Base-by-base conservation (phyloP, 2,329 filamentous ascomycete species). In the Pseudogymnoascus pannorum region DNA sequence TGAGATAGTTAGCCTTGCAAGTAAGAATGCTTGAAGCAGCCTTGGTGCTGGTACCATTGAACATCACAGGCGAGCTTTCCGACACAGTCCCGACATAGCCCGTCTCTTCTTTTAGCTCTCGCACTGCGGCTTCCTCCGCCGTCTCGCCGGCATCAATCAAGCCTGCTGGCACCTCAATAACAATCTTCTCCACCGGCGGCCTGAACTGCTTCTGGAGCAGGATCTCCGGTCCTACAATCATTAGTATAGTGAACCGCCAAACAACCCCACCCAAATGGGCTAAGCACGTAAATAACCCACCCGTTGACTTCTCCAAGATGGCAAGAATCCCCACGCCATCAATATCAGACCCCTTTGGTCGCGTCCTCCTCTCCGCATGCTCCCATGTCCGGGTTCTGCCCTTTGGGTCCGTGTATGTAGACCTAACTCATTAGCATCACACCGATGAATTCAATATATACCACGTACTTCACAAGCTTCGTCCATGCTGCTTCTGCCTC, bases 271-370 rank as follows among this genome's bases (percentile, higher is more conserved):
- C 12, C 29, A 6, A 6, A 16, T 6, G 4, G 44, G 24, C 3
- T 29, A 8, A 11, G 5, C n/a, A 4, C n/a, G 24, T 31, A 29
- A 54, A 54, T 29, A 54, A 8, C 40, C 72, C 70, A 74, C 81
- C 81, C 0, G 74, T 74, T 7, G 78, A 71, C 65, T 79, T 81
- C 64, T 84, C 76, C 12, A 92, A 76, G 65, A 91, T 82, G 42
- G 87, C 88, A 14, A 89, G 79, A 62, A 92, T 89, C 63, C 87
- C 87, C 12, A 91, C 87, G 59, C 86, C 87, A 68, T 92, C 88
- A 60, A 91, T 85, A 33, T 83, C 81, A 62, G 79, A 78, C 65
- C 74, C 77, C 61, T 77, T 75, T 11, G 87, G 86, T 3, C 87
- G 82, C 0, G 87, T 91, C 29, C 79, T 80, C n/a, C 88, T 83